Base-by-base conservation (phyloP, 805 yeast species). In the Lachancea thermotolerans region DNA sequence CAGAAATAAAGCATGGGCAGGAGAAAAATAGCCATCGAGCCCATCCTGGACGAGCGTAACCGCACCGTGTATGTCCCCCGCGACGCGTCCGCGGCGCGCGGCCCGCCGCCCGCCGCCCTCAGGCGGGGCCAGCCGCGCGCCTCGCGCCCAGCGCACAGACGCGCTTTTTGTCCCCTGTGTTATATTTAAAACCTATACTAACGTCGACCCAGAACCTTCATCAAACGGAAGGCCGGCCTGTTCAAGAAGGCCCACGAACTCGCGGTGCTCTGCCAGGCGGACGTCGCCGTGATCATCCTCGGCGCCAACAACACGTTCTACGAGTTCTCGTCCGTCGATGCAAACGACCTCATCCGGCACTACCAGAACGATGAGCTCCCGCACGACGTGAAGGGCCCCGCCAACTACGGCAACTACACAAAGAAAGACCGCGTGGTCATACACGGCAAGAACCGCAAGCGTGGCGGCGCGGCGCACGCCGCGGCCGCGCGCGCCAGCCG, bases 21-120 rank as follows among this genome's bases (percentile, higher is more conserved):
- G 73, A 84, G 97, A 70, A 93, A 91, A 66, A 91, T 91, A 53
- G 93, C 85, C 50, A 91, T 91, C 56, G 81, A 86, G 66, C 98
- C 98, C 32, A 81, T 91, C 48, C 71, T 80, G 10, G 96, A 91
- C 56, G 97, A 91, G 64, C 73, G 98, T 46, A 91, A 89, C 66
- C 66, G 86, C 46, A 79, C 85, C 4, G 86, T 82, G 42, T 49
- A 47, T 41, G 41, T 41, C 6, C 15, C n/a, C 21, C n/a, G 21
- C 25, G 25, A 21, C 25, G 25, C 25, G 25, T 7, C 25, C 25
- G 25, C 25, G 25, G 25, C 7, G 6, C 7, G 25, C 7, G 25
- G 25, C 6, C 25, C 25, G 25, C 25, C 4, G 25, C 25, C 25
- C 25, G 25, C 25, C 4, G 25, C 25, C 25, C 25, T n/a, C n/a